Base-by-base conservation (phyloP, 2,329 filamentous ascomycete species). In the Fusarium dimerum region DNA sequence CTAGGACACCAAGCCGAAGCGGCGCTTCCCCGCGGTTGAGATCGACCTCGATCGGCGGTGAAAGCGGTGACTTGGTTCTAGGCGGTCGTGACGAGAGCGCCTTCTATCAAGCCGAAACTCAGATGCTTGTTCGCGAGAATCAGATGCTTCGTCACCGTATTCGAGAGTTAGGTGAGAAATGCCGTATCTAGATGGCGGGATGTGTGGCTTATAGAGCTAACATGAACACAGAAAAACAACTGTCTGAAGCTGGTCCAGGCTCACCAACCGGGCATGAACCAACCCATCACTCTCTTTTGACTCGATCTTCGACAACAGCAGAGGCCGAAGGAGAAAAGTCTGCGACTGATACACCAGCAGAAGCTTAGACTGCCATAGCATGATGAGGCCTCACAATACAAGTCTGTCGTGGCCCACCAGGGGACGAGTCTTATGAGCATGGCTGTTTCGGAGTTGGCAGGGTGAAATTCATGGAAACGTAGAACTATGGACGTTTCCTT, bases 91-190 rank as follows among this genome's bases (percentile, higher is more conserved):
- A 92, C 63, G 89, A 92, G 68, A 86, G 81, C 57, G 86, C 87
- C 1, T 92, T 91, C 68, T 92, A 92, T 64, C 88, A 92, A 68
- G 89, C 89, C 5, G 89, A 93, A 72, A 90, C 88, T 2, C 87
- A 90, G 71, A 91, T 84, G 73, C 72, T 93, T 63, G 81, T 85
- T 18, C 79, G 89, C 26, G 89, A 92, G 74, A 93, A 92, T 61
- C 89, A 92, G 71, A 92, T 93, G 89, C 75, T 93, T 47, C 85
- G 87, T 55, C 80, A 86, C 67, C 80, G 89, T 45, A 89, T 92
- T 53, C 79, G 86, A 36, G 88, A 92, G 64, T 73, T 92, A 13
- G 88, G 87, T 88, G 73, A 61, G 77, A 47, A n/a, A 43, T n/a
- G n/a, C 8, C n/a, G 18, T 7, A 2, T 1, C n/a, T 3, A 10